Conservation (phyloP, 1,139 yeast species). For the Blastobotrys petasosporus region DNA sequence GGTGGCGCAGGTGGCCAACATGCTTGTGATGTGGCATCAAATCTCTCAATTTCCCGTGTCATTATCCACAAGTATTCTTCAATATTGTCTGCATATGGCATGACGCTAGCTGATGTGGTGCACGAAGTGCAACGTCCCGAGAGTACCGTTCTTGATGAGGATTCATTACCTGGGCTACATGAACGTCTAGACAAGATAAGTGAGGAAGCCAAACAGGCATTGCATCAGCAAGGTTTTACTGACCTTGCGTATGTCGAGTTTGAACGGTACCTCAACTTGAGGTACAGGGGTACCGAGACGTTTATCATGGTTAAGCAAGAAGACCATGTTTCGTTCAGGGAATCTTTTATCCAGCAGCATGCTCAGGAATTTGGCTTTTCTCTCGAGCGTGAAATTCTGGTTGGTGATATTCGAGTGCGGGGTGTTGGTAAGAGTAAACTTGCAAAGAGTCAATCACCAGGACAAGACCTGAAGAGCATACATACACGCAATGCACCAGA, state of each 20-base stretch:
- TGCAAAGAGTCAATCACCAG: slow-evolving; percentile 20
- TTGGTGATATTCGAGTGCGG: slow-evolving; percentile 77
- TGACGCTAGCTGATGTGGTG: slow-evolving; percentile 48
- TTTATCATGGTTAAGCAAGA: slow-evolving; percentile 57
- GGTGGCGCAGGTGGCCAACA: slow-evolving; percentile 57
- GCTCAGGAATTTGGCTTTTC: slow-evolving; percentile 66
- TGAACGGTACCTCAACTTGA: slow-evolving; percentile 67
- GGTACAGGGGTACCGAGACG: slow-evolving; percentile 86
- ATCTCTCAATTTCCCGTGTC: slow-evolving; percentile 40
- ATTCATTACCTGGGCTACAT: slow-evolving; percentile 30
- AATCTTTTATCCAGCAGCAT: slow-evolving; percentile 47
- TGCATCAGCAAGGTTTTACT: slow-evolving; percentile 44
- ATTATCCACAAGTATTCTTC: slow-evolving; percentile 47
- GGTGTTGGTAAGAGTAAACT: slow-evolving; percentile 46
- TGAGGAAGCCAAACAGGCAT: slow-evolving; percentile 33
- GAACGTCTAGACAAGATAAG: slow-evolving; percentile 37
- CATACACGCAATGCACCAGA: slow-evolving; percentile 1
- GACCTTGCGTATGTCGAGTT: slow-evolving; percentile 34
- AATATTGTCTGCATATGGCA: slow-evolving; percentile 47
- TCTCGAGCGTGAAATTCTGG: slow-evolving; percentile 56
- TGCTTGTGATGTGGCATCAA: slow-evolving; percentile 43
- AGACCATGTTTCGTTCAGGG: slow-evolving; percentile 28
- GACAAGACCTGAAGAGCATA: slow-evolving; percentile 16
- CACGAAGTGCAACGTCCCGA: slow-evolving; percentile 57
- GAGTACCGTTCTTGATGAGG: slow-evolving; percentile 32